Conservation (phyloP, 2,329 filamentous ascomycete species). For the Pseudogymnoascus sp. region DNA sequence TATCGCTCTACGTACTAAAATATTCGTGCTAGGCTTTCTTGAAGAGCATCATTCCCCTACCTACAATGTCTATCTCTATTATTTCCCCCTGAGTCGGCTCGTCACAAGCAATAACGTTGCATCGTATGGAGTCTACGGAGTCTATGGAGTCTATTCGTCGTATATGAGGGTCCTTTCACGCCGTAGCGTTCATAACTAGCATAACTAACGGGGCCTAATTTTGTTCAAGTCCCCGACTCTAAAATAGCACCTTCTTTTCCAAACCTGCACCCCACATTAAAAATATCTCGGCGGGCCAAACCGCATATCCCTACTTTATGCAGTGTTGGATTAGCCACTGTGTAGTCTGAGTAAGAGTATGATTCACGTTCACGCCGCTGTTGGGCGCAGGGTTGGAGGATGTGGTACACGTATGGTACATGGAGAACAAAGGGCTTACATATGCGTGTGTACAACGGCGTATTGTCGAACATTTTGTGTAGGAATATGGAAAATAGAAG, state of each 20-base stretch:
- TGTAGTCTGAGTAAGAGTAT: background rate
- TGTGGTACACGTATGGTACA: background rate
- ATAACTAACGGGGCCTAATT: background rate
- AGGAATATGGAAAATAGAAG: background rate
- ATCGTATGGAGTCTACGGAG: too few species aligned
- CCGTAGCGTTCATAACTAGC: background rate
- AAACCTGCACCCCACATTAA: conserved; percentile 2
- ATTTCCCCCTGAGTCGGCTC: too few species aligned
- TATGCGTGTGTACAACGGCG: too few species aligned
- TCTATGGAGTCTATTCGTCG: too few species aligned
- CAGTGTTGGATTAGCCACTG: background rate
- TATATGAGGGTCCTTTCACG: too few species aligned
- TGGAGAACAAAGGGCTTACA: background rate
- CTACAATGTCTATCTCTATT: too few species aligned
- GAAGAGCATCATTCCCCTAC: too few species aligned
- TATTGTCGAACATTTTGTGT: background rate
- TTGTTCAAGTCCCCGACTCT: background rate
- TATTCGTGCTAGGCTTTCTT: too few species aligned
- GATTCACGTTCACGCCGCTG: background rate
- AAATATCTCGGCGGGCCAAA: background rate
- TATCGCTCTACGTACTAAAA: too few species aligned
- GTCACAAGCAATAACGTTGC: too few species aligned
- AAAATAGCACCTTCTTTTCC: background rate
- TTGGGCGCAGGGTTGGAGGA: background rate
- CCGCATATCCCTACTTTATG: conserved; percentile 6